Conservation (phyloP, 1,284 basidiomycete genomes). For the Cutaneotrichosporon sp. region DNA sequence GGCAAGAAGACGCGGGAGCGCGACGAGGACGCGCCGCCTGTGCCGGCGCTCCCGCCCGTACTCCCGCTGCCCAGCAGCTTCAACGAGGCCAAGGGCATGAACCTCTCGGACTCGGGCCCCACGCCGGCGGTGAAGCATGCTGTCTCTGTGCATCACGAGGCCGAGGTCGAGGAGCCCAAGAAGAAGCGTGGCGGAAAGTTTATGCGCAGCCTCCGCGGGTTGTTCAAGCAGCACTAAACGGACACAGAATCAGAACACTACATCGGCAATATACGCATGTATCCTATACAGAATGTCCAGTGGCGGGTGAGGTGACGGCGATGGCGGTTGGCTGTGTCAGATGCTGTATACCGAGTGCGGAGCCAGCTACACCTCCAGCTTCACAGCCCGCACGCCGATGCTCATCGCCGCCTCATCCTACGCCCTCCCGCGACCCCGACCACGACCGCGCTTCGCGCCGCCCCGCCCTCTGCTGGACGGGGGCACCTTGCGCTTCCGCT, state of each 20-base stretch:
- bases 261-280: no score
- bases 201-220: neutral
- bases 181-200: conserved; percentile 1
- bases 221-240: conserved; percentile 1
- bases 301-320: neutral
- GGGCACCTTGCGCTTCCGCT: neutral
- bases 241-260: neutral
- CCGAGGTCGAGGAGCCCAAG: neutral
- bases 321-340: no score
- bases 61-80: neutral
- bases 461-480: neutral
- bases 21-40: neutral
- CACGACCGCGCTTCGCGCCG: neutral
- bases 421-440: neutral
- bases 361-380: neutral
- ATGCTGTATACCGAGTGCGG: no score
- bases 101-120: neutral
- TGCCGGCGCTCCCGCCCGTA: neutral
- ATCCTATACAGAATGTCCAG: neutral
- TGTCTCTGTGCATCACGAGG: neutral
- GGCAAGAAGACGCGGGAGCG: neutral
- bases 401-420: neutral
- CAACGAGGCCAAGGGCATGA: neutral
- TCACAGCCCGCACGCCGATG: neutral
- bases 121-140: neutral